These are phyloP conservation scores for Pythium sukuiense DNA, from an alignment of 352 stramenopile species.

Conservation along the genomic window DNA sequence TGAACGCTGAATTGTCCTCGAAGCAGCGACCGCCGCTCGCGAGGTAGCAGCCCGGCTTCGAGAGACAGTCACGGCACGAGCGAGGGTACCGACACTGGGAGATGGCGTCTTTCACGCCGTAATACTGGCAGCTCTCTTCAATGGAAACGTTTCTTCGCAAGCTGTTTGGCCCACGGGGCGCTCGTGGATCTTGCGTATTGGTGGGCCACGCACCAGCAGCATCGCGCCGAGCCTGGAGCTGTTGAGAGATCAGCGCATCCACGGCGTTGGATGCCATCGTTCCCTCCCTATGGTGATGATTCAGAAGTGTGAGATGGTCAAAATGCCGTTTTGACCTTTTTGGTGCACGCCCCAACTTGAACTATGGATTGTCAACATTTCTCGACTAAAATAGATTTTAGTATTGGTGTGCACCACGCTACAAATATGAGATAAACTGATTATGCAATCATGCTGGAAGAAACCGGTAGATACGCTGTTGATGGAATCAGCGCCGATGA, in stretches of 20 bases:
- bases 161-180: not conserved
- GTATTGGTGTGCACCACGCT: not conserved
- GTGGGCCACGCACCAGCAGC: not conserved
- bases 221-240: not conserved
- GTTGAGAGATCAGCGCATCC: no score
- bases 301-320: not conserved
- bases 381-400: no score
- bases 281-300: no score
- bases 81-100: not conserved
- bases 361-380: no score
- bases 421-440: not conserved
- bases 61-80: not conserved
- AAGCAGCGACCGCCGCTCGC: not conserved
- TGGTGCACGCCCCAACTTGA: not conserved
- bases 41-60: not conserved
- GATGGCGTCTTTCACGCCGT: not conserved
- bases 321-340: not conserved
- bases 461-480: not conserved
- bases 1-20: not conserved
- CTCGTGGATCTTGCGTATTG: not conserved
- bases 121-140: conserved; percentile 1
- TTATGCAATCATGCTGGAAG: no score
- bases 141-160: conserved; percentile 4
- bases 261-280: no score
- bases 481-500: not conserved